phyloP scores from a whole-genome alignment of 2,329 filamentous ascomycete genomes.

The Nigrospora oryzae region DNA sequence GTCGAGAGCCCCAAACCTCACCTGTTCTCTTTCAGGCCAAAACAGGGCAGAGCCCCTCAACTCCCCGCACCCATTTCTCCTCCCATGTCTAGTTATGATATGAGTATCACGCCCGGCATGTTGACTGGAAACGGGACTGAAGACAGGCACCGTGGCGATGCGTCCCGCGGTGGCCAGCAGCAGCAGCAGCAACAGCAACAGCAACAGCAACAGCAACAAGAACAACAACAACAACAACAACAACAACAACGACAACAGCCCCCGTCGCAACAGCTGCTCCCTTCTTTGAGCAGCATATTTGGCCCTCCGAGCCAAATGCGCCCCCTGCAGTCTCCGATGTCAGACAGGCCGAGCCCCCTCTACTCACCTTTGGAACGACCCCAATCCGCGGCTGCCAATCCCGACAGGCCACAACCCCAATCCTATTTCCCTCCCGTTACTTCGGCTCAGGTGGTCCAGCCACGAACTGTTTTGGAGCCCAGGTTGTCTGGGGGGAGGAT shows the following conservation, averaged over 20 bases:
- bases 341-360: conserved; percentile 35
- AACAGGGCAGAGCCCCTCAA: conserved; percentile 37
- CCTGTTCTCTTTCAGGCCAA: conserved; percentile 35
- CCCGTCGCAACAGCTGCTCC: conserved; percentile 33
- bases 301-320: conserved; percentile 36
- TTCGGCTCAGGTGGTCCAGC: conserved; percentile 29
- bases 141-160: conserved; percentile 20
- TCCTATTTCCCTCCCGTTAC: conserved; percentile 38
- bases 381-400: conserved; percentile 25
- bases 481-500: conserved; percentile 34
- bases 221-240: too few species aligned
- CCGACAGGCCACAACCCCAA: conserved; percentile 28
- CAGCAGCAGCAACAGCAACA: too few species aligned
- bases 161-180: conserved; percentile 14
- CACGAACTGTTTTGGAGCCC: conserved; percentile 36
- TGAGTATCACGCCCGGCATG: conserved; percentile 33
- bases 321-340: conserved; percentile 34
- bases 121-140: conserved; percentile 29
- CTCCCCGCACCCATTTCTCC: conserved; percentile 36
- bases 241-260: not conserved
- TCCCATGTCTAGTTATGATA: conserved; percentile 52
- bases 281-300: conserved; percentile 49
- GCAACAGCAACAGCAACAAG: not conserved
- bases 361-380: conserved; percentile 39
- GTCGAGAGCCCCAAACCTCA: conserved; percentile 40